Percentiles rank a stretch among this genome's conserved stretches.
Conservation (phyloP, 2,329 filamentous ascomycete genomes). For the Periconia sp. region DNA sequence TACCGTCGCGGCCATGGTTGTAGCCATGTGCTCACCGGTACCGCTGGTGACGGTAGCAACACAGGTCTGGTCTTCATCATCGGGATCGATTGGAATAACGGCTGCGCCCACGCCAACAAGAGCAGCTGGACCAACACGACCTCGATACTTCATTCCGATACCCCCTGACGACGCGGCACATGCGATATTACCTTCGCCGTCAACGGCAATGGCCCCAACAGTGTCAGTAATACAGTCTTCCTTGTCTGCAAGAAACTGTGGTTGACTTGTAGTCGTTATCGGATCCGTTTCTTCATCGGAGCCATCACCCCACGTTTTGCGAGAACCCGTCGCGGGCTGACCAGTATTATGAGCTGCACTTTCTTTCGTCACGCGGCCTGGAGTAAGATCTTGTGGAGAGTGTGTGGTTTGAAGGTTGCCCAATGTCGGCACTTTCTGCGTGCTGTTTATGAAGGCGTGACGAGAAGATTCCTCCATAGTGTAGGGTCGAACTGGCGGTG, state of each 20-base stretch:
- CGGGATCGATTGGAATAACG: constrained; percentile 74
- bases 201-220: constrained; percentile 92
- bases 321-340: constrained; percentile 26
- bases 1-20: constrained; percentile 83
- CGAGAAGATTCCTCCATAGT: constrained; percentile 37
- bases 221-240: constrained; percentile 82
- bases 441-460: constrained; percentile 48
- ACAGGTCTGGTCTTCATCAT: constrained; percentile 67
- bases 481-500: constrained; percentile 8
- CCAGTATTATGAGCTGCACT: constrained; percentile 17
- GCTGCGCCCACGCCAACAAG: constrained; percentile 89
- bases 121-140: constrained; percentile 87
- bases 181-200: constrained; percentile 82
- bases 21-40: constrained; percentile 97
- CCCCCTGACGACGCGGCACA: constrained; percentile 95
- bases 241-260: constrained; percentile 1
- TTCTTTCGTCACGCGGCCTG: constrained; percentile 19
- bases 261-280: constrained; percentile 9
- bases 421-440: constrained; percentile 42
- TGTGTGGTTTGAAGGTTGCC: constrained; percentile 15
- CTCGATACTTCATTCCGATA: constrained; percentile 97
- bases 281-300: constrained; percentile 38
- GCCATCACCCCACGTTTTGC: constrained; percentile 41
- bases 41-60: constrained; percentile 90
- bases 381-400: constrained; percentile 4